Evolutionary conservation across 257 asterid genomes (phyloP), one percentile per base, ranked within the genome.

Genomic region (Nicotiana benthamiana): DNA sequence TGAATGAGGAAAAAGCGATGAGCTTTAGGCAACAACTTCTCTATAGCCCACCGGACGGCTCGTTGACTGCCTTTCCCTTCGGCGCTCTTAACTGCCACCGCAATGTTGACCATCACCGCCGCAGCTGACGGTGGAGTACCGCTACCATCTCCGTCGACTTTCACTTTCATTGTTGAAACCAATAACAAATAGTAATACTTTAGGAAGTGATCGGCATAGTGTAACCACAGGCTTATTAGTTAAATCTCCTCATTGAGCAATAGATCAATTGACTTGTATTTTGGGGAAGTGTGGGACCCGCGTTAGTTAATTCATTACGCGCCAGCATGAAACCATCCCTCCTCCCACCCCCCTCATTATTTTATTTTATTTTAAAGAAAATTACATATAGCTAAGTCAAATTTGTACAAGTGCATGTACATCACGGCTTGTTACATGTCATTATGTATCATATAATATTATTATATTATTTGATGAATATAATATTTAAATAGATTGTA

Each of bases 41-140:
- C 91, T 66, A 84, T 87, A 18, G 97, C 95, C 94, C 96, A 94
- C 20, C 88, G 85, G 57, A 93, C 92, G 43, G 98, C 98, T 57
- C 97, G 86, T 81, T 79, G 90, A 87, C 96, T 93, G 2, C 97
- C 97, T 78, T 80, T 89, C 1, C 98, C 97, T 12, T 83, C 88
- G 61, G 83, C 83, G 81, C 95, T 91, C 90, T 91, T 91, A 84
- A 93, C 95, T 1, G 97, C 97, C 87, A 91, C 98, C n/a, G 86
- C 92, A 82, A 92, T 66, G 52, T 66, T 34, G 53, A 34, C 75
- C 75, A 66, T 66, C 75, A 8, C 74, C 48, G 24, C 74, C 13
- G 74, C 24, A 64, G 74, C 24, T 16, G 74, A 30, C 6, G 75
- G 75, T n/a, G 26, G 27, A 65, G 12, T 12, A 40, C 48, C 48